Base-by-base conservation (phyloP, 306 rosid genomes). In the Vigna radiata region DNA sequence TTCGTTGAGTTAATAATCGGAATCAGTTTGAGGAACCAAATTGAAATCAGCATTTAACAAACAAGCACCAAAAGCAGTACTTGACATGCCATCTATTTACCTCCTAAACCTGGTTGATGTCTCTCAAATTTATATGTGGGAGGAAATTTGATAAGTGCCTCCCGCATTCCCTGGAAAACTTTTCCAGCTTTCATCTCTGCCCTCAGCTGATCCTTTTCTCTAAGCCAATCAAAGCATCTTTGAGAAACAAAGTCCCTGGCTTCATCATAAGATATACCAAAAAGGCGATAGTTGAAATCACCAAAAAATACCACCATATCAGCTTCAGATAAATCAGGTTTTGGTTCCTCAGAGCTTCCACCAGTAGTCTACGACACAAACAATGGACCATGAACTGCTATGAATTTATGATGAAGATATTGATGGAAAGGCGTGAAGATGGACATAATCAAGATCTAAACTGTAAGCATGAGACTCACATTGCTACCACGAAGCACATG, bases 141-240 rank as follows among this genome's bases (percentile, higher is more conserved):
- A 70, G 99, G 99, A 84, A 93, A 96, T 84, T 85, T 89, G 55
- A 91, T 93, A 75, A 96, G 79, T 39, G 94, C 99, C 86, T 96
- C 98, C 31, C 97, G 91, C 99, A 96, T 96, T 86, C 99, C 99
- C 82, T 91, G 99, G 79, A 96, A 96, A 86, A 93, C 97, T 87
- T 84, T 96, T n/a, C 98, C 99, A 68, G 85, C 83, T 85, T 91
- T 87, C 97, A 96, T 96, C 90, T 96, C 99, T 9, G 87, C 98
- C 82, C 99, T 88, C 62, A 96, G 99, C 82, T 96, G 99, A 84
- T 96, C 98, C 86, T 93, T 96, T 86, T 91, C 99, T 84, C 99
- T 92, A 39, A 96, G 99, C 99, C 99, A 96, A 76, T 96, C 98
- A 77, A 96, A 96, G 93, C 99, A 89, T 83, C 99, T 92, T 88